Conservation (phyloP, 345 rosid genomes). For the Boechera retrofracta region DNA sequence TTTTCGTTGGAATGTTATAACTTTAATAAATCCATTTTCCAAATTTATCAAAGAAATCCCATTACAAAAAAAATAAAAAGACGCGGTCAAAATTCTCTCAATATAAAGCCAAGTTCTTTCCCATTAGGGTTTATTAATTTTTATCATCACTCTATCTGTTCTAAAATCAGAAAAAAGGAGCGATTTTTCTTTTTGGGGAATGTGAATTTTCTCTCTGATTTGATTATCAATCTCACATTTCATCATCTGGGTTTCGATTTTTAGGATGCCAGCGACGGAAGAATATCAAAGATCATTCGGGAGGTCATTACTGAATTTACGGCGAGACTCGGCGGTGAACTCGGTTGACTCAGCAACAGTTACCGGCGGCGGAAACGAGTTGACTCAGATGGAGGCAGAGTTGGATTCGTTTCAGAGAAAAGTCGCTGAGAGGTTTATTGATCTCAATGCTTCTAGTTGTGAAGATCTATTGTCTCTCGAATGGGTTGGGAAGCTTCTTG, state of each 20-base stretch:
- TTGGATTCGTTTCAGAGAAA: slow-evolving; percentile 64
- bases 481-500: slow-evolving; percentile 70
- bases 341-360: slow-evolving; percentile 32
- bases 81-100: slow-evolving; percentile 35
- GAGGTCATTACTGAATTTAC: slow-evolving; percentile 52
- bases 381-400: slow-evolving; percentile 50
- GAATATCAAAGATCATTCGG: slow-evolving; percentile 58
- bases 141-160: background rate
- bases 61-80: background rate
- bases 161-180: background rate
- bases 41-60: background rate
- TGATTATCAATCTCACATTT: slow-evolving; percentile 13
- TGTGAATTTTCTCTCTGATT: slow-evolving; percentile 5
- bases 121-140: slow-evolving; percentile 12
- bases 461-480: slow-evolving; percentile 57
- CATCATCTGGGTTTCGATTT: background rate
- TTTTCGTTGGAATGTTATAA: slow-evolving; percentile 30
- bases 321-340: slow-evolving; percentile 53
- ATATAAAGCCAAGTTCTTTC: slow-evolving; percentile 30
- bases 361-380: slow-evolving; percentile 27
- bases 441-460: slow-evolving; percentile 44
- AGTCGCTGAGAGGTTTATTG: slow-evolving; percentile 58
- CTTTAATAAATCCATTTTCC: slow-evolving; percentile 6
- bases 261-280: slow-evolving; percentile 64
- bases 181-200: background rate